Evolutionary conservation across 176 grass and related monocot genomes (phyloP).

Genomic region (Rhipidocladum racemiflorum): DNA sequence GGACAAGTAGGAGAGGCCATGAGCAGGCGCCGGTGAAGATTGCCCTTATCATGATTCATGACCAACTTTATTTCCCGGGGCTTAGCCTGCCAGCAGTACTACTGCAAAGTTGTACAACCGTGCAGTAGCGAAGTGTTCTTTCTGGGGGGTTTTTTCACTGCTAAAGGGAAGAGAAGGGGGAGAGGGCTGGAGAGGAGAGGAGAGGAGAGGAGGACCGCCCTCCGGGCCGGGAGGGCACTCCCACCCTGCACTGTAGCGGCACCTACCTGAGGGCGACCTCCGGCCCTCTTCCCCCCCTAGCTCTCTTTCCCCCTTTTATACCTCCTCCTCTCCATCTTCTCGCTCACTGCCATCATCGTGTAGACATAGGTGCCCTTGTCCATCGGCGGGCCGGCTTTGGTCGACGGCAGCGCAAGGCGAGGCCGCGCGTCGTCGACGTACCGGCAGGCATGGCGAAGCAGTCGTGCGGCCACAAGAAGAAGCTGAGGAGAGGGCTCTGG

Average conservation of each 20-base stretch:
- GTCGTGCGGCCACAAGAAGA: constrained; percentile 63
- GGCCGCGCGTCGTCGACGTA: not conserved
- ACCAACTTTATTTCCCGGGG: constrained; percentile 10
- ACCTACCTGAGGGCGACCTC: constrained; percentile 51
- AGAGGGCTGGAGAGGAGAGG: not conserved
- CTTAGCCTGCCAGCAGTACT: not conserved
- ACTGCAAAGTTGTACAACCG: constrained; percentile 7
- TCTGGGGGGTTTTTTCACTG: not conserved
- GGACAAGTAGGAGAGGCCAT: constrained; percentile 18
- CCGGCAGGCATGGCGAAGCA: constrained; percentile 63
- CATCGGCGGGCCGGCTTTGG: not conserved
- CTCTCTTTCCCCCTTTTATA: constrained; percentile 25
- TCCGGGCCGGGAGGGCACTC: not conserved
- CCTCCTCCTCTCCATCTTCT: constrained; percentile 16
- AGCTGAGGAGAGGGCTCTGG: constrained; percentile 74
- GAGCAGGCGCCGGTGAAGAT: constrained; percentile 6
- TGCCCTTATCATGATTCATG: constrained; percentile 29
- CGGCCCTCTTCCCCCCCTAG: not conserved
- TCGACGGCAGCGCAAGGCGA: not conserved
- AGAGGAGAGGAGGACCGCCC: too few species aligned
- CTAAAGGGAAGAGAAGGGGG: not conserved
- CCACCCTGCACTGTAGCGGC: constrained; percentile 24
- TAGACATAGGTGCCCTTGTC: not conserved
- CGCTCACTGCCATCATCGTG: constrained; percentile 18
- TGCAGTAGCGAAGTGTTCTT: constrained; percentile 5